Evolutionary conservation across 2,329 filamentous ascomycete species (phyloP), one percentile per base, ranked within the genome.

Genomic region (Blastomyces silverae): DNA sequence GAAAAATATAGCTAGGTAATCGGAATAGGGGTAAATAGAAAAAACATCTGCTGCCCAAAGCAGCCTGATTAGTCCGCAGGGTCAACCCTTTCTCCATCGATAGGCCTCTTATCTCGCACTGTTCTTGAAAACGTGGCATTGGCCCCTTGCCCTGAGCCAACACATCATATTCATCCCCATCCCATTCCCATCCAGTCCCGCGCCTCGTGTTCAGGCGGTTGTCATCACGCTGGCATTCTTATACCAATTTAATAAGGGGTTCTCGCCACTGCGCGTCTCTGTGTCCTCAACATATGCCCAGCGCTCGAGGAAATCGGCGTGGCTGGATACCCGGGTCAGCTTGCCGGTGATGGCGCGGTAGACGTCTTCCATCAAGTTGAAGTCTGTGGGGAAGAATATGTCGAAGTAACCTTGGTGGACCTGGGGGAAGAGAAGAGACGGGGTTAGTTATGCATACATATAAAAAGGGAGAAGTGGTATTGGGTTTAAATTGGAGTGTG

Each of bases 381-480:
- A 99, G 77, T 99, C 89, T 13, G 94, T 99, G 0, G 94, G 94
- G 79, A 99, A 99, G 74, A 99, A 87, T 71, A 99, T 97, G 75
- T 99, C 95, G 74, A 99, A 99, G 78, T 96, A 97, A 57, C 94
- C 95, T 80, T 99, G 95, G 76, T 97, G 92, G 59, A 97, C 91
- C 91, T 95, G 68, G 31, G n/a, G 37, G 62, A 11, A 25, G 56
- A 59, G 58, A 44, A 28, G n/a, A n/a, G n/a, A n/a, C n/a, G n/a
- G 63, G 52, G 53, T 42, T 61, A 44, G 20, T 34, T 37, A 39
- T 39, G 3, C 6, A 39, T 11, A 39, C 28, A 25, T 10, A 8
- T 55, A 15, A 3, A n/a, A n/a, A 5, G n/a, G 20, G 1, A 34
- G 20, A 28, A 5, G 59, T 42, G 25, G 64, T 64, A 68, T 56